Evolutionary conservation across 192 early-diverging fungal species (phyloP).

Genomic region (Jimgerdemannia flammicorona): DNA sequence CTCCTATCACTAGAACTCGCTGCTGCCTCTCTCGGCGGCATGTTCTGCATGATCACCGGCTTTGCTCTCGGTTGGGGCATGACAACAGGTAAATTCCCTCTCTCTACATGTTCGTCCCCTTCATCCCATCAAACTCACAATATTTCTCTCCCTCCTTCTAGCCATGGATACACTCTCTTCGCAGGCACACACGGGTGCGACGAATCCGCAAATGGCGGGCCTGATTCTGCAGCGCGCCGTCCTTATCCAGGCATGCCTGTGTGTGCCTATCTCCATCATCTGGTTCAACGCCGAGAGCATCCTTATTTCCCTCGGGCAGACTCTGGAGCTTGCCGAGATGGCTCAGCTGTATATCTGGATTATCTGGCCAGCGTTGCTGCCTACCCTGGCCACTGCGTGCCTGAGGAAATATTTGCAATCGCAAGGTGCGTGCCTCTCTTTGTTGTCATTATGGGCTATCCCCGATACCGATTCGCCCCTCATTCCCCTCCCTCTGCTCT

Average conservation of each 20-base stretch:
- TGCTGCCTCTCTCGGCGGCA: slow-evolving; percentile 14
- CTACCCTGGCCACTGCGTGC: slow-evolving; percentile 5
- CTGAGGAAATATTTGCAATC: slow-evolving; percentile 18
- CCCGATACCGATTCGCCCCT: not conserved
- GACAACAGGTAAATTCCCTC: slow-evolving; percentile 19
- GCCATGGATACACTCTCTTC: slow-evolving; percentile 25
- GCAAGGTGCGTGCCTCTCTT: slow-evolving; percentile 2
- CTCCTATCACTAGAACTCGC: slow-evolving; percentile 12
- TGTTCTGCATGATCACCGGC: slow-evolving; percentile 17
- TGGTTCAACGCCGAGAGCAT: slow-evolving; percentile 22
- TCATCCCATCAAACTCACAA: not conserved
- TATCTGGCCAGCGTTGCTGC: slow-evolving; percentile 11
- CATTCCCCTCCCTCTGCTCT: not conserved
- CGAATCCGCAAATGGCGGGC: slow-evolving; percentile 12
- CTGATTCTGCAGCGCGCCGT: slow-evolving; percentile 21
- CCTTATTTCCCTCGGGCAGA: slow-evolving; percentile 20
- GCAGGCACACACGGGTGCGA: slow-evolving; percentile 24
- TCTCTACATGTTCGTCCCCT: not conserved
- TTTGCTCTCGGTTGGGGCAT: slow-evolving; percentile 19
- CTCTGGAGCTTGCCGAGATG: slow-evolving; percentile 16
- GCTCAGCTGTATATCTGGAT: slow-evolving; percentile 13
- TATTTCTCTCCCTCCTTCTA: slow-evolving; percentile 7
- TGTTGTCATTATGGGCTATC: not conserved
- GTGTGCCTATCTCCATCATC: slow-evolving; percentile 9
- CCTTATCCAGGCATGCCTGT: slow-evolving; percentile 8